phyloP scores from a whole-genome alignment of 2,329 filamentous ascomycete species.

The Xylariaceae sp. region DNA sequence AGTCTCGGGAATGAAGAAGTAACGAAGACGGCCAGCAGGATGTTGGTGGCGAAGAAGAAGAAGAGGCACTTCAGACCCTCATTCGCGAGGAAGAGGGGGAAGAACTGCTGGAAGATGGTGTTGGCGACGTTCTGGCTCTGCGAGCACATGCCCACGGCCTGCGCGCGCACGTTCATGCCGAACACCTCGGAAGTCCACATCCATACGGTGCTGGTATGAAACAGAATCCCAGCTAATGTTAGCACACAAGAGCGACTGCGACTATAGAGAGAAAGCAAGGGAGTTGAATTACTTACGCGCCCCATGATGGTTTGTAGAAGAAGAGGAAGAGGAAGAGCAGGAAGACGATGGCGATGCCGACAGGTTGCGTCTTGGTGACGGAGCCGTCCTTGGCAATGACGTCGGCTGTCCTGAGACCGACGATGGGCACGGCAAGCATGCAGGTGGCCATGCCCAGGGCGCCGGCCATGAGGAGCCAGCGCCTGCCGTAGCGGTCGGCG shows the following conservation, averaged over 20 bases:
- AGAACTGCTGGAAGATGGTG: conserved; percentile 64
- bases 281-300: conserved; percentile 13
- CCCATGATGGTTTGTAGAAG: conserved; percentile 50
- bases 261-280: background rate
- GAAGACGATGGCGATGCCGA: conserved; percentile 64
- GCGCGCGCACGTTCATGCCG: conserved; percentile 66
- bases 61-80: conserved; percentile 39
- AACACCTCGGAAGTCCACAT: conserved; percentile 67
- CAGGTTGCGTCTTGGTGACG: conserved; percentile 47
- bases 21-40: conserved; percentile 46
- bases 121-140: conserved; percentile 61
- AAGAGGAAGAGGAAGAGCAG: conserved; percentile 61
- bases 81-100: conserved; percentile 60
- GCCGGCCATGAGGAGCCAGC: conserved; percentile 64
- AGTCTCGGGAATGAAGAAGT: conserved; percentile 47
- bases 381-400: conserved; percentile 37
- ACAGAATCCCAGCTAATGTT: too few species aligned
- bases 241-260: background rate
- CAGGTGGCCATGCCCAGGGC: conserved; percentile 63
- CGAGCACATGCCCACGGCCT: conserved; percentile 62
- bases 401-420: conserved; percentile 47
- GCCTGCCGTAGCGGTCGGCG: conserved; percentile 64
- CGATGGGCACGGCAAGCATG: conserved; percentile 59
- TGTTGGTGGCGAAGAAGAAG: conserved; percentile 40
- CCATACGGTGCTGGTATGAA: conserved; percentile 58